These are phyloP conservation scores for Diaporthe longicolla DNA, from an alignment of 2,329 filamentous ascomycete genomes.

Conservation along the genomic window DNA sequence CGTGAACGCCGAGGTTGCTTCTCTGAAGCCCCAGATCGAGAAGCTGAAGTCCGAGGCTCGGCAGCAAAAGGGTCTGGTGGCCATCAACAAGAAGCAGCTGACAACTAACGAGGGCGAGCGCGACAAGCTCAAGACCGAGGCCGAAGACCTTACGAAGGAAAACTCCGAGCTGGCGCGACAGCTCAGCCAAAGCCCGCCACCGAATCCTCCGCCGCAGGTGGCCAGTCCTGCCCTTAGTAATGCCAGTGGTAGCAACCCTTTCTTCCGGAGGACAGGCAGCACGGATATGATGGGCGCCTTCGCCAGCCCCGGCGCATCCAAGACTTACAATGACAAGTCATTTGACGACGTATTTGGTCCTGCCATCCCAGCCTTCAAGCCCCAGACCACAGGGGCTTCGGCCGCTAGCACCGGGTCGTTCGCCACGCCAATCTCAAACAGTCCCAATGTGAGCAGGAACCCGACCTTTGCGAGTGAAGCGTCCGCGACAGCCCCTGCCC, in stretches of 20 bases:
- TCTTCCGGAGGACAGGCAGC: slow-evolving; percentile 82
- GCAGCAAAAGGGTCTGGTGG: slow-evolving; percentile 95
- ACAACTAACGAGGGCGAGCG: slow-evolving; percentile 89
- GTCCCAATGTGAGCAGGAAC: slow-evolving; percentile 75
- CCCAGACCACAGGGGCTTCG: slow-evolving; percentile 71
- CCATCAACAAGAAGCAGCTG: slow-evolving; percentile 98
- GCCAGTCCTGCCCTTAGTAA: slow-evolving; percentile 79
- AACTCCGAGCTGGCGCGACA: slow-evolving; percentile 71
- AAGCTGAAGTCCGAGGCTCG: slow-evolving; percentile 93
- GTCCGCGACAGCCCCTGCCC: slow-evolving; percentile 71
- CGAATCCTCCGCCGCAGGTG: slow-evolving; percentile 61
- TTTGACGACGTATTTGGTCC: slow-evolving; percentile 92
- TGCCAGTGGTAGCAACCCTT: slow-evolving; percentile 90
- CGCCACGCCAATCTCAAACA: slow-evolving; percentile 66
- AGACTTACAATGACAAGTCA: slow-evolving; percentile 72
- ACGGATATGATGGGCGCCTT: slow-evolving; percentile 72
- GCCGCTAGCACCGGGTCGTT: slow-evolving; percentile 66
- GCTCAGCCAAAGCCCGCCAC: slow-evolving; percentile 65
- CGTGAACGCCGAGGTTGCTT: slow-evolving; percentile 84
- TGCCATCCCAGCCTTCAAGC: slow-evolving; percentile 73
- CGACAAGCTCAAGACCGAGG: slow-evolving; percentile 88
- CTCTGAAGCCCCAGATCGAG: slow-evolving; percentile 91
- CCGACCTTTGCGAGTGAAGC: slow-evolving; percentile 70
- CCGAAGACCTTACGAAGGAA: slow-evolving; percentile 75
- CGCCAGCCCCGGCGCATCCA: slow-evolving; percentile 59